These are phyloP conservation scores for Starmerella vaccinii DNA, from an alignment of 805 yeast genomes.

Conservation along the genomic window DNA sequence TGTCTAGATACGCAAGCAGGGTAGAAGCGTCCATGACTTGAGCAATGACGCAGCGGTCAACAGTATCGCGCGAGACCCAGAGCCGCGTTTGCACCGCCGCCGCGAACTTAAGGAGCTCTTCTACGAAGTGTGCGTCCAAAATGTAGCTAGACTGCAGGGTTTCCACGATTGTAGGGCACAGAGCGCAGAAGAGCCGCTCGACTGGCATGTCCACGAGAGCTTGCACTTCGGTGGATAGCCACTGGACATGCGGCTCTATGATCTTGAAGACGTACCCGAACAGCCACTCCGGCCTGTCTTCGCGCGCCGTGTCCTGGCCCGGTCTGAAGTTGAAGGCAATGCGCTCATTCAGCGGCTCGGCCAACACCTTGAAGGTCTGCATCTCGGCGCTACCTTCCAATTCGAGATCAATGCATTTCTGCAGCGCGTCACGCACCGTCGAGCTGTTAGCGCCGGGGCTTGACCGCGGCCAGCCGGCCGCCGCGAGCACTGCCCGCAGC, in stretches of 20 bases:
- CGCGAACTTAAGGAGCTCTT: constrained; percentile 10
- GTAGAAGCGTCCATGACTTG: neutral
- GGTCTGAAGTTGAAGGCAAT: constrained; percentile 50
- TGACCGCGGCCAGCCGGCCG: constrained; percentile 20
- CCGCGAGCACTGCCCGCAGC: constrained; percentile 6
- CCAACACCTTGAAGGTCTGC: constrained; percentile 38
- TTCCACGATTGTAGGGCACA: constrained; percentile 32
- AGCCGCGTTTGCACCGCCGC: constrained; percentile 4
- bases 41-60: neutral
- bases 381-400: constrained; percentile 20
- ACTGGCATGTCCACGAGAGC: constrained; percentile 27
- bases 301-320: constrained; percentile 47
- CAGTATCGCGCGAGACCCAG: neutral
- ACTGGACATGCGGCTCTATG: constrained; percentile 29
- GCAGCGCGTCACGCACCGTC: neutral
- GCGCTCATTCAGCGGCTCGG: constrained; percentile 39
- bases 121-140: constrained; percentile 13
- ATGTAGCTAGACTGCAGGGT: constrained; percentile 10
- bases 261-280: constrained; percentile 37
- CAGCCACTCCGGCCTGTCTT: constrained; percentile 66
- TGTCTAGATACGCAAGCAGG: neutral
- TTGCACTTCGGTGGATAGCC: constrained; percentile 26
- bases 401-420: constrained; percentile 1
- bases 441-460: constrained; percentile 9
- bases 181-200: constrained; percentile 38